A percentile compares a stretch with the other conserved stretches of the same genome.
Conservation (phyloP, 495 filamentous ascomycete genomes). For the Saxophila tyrrhenica region DNA sequence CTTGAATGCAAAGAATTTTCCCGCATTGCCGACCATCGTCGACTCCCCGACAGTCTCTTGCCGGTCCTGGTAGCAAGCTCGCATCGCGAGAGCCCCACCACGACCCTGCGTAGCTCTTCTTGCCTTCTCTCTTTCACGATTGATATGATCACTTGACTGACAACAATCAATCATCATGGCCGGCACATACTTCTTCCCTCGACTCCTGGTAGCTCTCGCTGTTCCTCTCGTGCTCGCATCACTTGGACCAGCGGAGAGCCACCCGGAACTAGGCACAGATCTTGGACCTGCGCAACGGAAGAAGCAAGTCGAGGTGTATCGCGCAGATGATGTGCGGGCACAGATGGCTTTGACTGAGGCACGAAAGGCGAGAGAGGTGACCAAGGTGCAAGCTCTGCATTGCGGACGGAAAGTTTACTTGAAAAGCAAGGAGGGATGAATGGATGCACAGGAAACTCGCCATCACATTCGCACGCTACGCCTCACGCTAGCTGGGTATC, state of each 20-base stretch:
- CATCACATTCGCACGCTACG: not conserved
- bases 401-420: not conserved
- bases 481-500: not conserved
- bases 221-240: not conserved
- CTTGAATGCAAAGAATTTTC: too few species aligned
- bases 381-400: not conserved
- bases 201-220: not conserved
- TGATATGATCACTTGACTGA: too few species aligned
- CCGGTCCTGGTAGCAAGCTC: too few species aligned
- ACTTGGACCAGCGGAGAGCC: not conserved
- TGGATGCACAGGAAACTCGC: too few species aligned
- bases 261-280: not conserved
- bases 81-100: too few species aligned
- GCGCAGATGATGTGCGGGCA: not conserved
- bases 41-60: too few species aligned
- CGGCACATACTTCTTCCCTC: not conserved
- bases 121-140: too few species aligned
- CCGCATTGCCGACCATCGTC: too few species aligned
- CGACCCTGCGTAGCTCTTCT: too few species aligned
- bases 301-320: not conserved
- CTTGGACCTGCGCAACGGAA: not conserved
- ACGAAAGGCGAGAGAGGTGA: not conserved
- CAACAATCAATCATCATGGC: too few species aligned
- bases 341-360: not conserved
- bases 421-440: not conserved